These are phyloP conservation scores for Cytospora piceicola DNA, from an alignment of 2,329 filamentous ascomycete genomes.

Conservation along the genomic window DNA sequence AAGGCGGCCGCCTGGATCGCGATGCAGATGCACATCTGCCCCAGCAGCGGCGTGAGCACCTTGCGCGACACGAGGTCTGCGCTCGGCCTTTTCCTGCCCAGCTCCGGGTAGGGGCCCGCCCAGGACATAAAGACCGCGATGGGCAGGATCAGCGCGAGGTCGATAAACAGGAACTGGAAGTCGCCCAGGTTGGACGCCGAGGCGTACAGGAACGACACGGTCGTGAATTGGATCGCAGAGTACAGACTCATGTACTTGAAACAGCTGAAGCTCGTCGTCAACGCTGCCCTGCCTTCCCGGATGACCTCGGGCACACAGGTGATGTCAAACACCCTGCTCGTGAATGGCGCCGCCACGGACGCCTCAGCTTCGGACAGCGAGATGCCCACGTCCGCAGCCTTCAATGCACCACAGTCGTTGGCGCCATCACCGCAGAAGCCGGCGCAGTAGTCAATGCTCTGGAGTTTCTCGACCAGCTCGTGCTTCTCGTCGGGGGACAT, in stretches of 20 bases:
- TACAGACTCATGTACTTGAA: constrained; percentile 99
- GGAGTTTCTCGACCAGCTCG: constrained; percentile 94
- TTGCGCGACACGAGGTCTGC: constrained; percentile 92
- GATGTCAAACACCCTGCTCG: constrained; percentile 93
- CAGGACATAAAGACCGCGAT: constrained; percentile 99
- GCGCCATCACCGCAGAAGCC: constrained; percentile 98
- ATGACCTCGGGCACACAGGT: constrained; percentile 94
- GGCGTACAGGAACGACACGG: constrained; percentile 94
- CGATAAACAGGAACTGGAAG: constrained; percentile 98
- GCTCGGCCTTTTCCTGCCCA: constrained; percentile 85
- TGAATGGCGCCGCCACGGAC: constrained; percentile 97
- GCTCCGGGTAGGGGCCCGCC: constrained; percentile 78
- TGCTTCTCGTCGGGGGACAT: constrained; percentile 99
- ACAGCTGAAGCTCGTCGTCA: constrained; percentile 98
- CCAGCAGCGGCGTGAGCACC: constrained; percentile 84
- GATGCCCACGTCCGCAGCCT: constrained; percentile 96
- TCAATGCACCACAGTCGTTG: constrained; percentile 95
- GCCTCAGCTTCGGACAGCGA: constrained; percentile 97
- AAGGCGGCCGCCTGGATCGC: constrained; percentile 76
- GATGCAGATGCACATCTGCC: constrained; percentile 84
- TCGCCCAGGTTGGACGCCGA: constrained; percentile 93
- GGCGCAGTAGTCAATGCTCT: constrained; percentile 92
- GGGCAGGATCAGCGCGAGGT: constrained; percentile 87
- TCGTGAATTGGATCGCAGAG: constrained; percentile 98
- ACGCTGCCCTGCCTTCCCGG: constrained; percentile 86